Conservation (phyloP, 2,329 filamentous ascomycete species). For the Neofusicoccum parvum region DNA sequence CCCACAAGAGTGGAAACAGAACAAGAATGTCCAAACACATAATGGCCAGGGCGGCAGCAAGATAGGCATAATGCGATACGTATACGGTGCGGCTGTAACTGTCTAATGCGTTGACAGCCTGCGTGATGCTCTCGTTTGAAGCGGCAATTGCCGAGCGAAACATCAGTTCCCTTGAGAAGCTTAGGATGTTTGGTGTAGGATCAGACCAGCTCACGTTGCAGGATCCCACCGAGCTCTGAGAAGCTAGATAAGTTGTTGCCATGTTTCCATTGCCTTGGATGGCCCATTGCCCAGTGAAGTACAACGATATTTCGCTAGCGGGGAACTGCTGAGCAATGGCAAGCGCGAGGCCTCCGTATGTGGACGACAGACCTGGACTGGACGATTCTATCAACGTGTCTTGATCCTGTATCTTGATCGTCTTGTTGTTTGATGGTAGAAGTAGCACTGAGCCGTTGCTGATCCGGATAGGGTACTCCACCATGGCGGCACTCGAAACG, state of each 20-base stretch:
- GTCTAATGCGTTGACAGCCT: background rate
- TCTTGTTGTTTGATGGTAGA: too few species aligned
- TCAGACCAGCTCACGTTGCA: background rate
- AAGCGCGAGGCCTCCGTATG: too few species aligned
- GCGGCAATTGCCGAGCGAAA: background rate
- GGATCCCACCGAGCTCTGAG: background rate
- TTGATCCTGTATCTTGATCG: too few species aligned
- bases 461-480: slow-evolving; percentile 22
- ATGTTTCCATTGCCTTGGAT: background rate
- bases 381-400: too few species aligned
- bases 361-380: too few species aligned
- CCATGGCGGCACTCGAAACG: slow-evolving; percentile 21
- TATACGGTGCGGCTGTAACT: background rate
- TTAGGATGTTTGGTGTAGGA: background rate
- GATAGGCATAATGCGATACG: background rate
- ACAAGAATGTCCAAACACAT: background rate
- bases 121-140: background rate
- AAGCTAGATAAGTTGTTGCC: background rate
- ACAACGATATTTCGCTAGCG: too few species aligned
- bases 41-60: background rate
- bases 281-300: too few species aligned
- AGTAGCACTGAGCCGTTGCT: slow-evolving; percentile 15
- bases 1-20: background rate
- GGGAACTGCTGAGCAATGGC: too few species aligned
- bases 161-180: background rate